Evolutionary conservation across 306 rosid species (phyloP), one percentile per base, ranked within the genome.

Genomic region (Begonia masoniana): DNA sequence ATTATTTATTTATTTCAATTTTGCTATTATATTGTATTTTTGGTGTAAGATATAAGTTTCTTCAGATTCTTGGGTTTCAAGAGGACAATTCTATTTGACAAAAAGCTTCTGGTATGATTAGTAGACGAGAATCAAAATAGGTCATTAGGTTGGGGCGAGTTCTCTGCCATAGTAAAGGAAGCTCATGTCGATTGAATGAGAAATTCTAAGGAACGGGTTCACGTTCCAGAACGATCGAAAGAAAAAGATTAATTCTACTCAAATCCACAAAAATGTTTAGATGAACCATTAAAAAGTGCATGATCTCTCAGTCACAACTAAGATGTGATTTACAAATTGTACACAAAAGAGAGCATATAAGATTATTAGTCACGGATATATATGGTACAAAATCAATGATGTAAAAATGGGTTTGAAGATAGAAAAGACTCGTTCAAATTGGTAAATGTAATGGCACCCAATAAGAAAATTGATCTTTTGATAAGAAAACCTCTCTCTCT

Each of bases 181-280:
- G 60, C 68, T 66, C 94, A 86, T 58, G 78, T 77, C 7, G 26
- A 76, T 41, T 67, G 76, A 9, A 75, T 83, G 83, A 93, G 96
- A 57, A 79, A 53, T 58, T 88, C 86, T 1, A 75, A 69, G 62
- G 61, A 63, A 68, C 73, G 96, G 68, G 58, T 77, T 41, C 50
- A 49, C 9, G 61, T 79, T 61, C 67, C 68, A n/a, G 75, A 70
- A 9, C 77, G 58, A 58, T 95, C 96, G 0, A 91, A 81, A 80
- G 99, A 91, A 68, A 96, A 91, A 72, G 99, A 86, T 62, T 79
- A 91, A 57, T 91, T 91, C 70, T 86, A 86, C 62, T 58, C 96
- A 36, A 91, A 91, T 59, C 99, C 96, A 9, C 70, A 77, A 14
- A 96, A 91, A 59, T 91, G 99, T 62, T 71, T 86, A 48, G 79